Evolutionary conservation across 768 basidiomycete genomes (phyloP), one percentile per base, ranked within the genome.

Genomic region (Kwoniella europaea): DNA sequence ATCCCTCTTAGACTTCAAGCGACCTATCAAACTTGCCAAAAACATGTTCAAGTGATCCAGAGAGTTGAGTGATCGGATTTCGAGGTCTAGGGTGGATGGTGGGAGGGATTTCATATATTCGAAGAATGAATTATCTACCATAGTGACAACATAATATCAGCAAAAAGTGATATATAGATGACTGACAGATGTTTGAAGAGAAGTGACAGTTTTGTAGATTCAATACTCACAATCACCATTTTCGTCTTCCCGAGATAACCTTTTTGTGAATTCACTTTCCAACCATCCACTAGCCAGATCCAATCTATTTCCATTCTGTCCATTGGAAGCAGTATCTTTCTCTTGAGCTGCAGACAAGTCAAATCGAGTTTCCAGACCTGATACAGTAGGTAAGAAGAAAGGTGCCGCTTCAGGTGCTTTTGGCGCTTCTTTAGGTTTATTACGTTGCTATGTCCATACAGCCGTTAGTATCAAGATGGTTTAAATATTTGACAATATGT

Each of bases 331-430:
- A 27, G 71, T 67, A 20, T 35, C n/a, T 20, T 67, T 24, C n/a
- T 52, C 57, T 7, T 58, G 44, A 50, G 55, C 55, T 27, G 72
- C 58, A 13, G 74, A 74, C 13, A 90, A 81, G 15, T 89, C 91
- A 82, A 98, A 96, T 18, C 92, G 88, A 18, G 89, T 87, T 68
- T 95, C 93, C 12, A 94, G 88, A 12, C 94, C 96, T 4, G 92
- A 91, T 12, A 98, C 84, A 0, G 94, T 93, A 22, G 96, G 97
- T 16, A 99, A 86, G 87, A 98, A 99, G 86, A 99, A 99, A 0
- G 97, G 97, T 1, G 94, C 96, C 70, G 93, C 88, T 84, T 98
- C 96, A 13, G 93, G 93, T 27, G 91, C 91, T 84, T 98, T 98
- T 7, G 94, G 94, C 0, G 94, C 89, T 73, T 97, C 95, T 83